Conservation (phyloP, 805 yeast genomes). For the Wickerhamomyces bovis region DNA sequence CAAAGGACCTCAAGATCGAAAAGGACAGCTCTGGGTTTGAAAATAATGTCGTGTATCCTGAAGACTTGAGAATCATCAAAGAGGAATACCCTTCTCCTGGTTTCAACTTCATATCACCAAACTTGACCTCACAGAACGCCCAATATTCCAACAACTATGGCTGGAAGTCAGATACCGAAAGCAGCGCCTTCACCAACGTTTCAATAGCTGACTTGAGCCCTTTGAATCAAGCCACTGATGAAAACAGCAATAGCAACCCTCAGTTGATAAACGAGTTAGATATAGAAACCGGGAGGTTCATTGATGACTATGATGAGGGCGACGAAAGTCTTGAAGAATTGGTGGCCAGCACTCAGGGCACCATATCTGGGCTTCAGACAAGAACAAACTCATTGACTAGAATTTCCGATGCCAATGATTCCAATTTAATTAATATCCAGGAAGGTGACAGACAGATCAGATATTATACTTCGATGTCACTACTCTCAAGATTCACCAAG, state of each 20-base stretch:
- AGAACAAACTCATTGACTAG: not conserved
- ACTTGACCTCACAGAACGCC: not conserved
- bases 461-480: constrained; percentile 21
- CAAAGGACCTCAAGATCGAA: constrained; percentile 32
- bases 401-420: not conserved
- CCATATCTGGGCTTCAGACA: constrained; percentile 9
- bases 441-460: constrained; percentile 15
- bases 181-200: constrained; percentile 20
- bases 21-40: constrained; percentile 39
- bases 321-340: constrained; percentile 12
- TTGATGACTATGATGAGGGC: constrained; percentile 9
- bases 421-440: constrained; percentile 10
- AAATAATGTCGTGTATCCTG: constrained; percentile 43
- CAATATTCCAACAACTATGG: not conserved
- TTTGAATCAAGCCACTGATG: constrained; percentile 1
- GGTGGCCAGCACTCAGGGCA: constrained; percentile 17
- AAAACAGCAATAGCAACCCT: not conserved
- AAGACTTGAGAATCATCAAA: constrained; percentile 16
- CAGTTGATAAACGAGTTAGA: constrained; percentile 1
- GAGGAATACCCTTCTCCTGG: constrained; percentile 1
- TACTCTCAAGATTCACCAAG: constrained; percentile 20
- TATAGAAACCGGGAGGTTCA: not conserved
- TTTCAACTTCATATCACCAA: not conserved
- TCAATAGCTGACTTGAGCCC: constrained; percentile 19
- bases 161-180: constrained; percentile 19